Conservation (phyloP, 257 asterid genomes). For the Orobanche coerulescens region DNA sequence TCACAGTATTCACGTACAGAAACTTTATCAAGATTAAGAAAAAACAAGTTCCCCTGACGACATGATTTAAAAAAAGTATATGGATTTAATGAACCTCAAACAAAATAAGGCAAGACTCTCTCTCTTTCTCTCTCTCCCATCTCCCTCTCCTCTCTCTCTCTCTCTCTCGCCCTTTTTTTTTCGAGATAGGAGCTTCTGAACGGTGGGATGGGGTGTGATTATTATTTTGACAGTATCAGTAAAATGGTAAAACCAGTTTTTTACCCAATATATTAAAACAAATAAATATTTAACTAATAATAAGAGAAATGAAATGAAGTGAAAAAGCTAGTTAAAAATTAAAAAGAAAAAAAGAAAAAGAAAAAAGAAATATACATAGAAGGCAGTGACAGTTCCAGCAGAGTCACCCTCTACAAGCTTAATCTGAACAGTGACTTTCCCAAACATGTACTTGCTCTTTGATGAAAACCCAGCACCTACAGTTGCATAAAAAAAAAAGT, state of each 20-base stretch:
- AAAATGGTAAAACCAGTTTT: too few relatives aligned
- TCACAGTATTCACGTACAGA: neutral
- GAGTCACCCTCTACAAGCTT: slow-evolving; percentile 93
- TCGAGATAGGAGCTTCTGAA: too few relatives aligned
- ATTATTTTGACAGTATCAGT: too few relatives aligned
- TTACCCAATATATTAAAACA: too few relatives aligned
- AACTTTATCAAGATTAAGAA: neutral
- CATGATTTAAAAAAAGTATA: too few relatives aligned
- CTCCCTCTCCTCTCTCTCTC: too few relatives aligned
- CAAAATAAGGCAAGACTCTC: neutral
- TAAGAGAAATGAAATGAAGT: neutral
- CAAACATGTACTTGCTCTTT: slow-evolving; percentile 77
- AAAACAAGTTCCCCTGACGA: too few relatives aligned
- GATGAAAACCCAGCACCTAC: slow-evolving; percentile 89
- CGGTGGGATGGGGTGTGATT: too few relatives aligned
- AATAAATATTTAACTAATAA: too few relatives aligned
- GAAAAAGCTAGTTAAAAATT: neutral
- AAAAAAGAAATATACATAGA: slow-evolving; percentile 37
- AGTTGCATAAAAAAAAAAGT: neutral
- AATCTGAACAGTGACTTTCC: slow-evolving; percentile 76
- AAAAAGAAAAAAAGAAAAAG: neutral
- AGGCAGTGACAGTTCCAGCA: slow-evolving; percentile 95
- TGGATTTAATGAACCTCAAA: slow-evolving; percentile 13
- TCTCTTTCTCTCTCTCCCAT: too few relatives aligned
- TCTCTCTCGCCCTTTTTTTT: too few relatives aligned